These are phyloP conservation scores for Arthroderma sp. DNA, from an alignment of 2,329 filamentous ascomycete species.

Conservation along the genomic window DNA sequence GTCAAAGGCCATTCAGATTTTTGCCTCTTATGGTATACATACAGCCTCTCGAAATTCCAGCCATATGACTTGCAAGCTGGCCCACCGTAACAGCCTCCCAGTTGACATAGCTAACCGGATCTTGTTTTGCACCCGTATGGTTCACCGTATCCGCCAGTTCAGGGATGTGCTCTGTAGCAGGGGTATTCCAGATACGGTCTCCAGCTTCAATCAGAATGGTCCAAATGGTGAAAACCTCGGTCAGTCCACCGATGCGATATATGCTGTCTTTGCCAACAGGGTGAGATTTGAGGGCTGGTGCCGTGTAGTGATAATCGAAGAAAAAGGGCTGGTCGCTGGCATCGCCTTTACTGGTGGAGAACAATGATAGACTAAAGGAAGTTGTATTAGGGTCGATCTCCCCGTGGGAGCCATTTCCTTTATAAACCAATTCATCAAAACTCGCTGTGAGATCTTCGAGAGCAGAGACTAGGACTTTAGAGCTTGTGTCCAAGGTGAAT, in stretches of 20 bases:
- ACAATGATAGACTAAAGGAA: conserved; percentile 17
- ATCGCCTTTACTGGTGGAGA: conserved; percentile 15
- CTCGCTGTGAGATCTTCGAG: background rate
- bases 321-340: conserved; percentile 14
- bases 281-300: background rate
- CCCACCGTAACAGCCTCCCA: conserved; percentile 12
- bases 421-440: background rate
- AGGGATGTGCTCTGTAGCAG: conserved; percentile 34
- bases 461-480: conserved; percentile 6
- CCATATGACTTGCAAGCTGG: conserved; percentile 29
- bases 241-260: conserved; percentile 35
- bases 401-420: conserved; percentile 11
- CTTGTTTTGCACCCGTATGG: background rate
- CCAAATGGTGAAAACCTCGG: conserved; percentile 37
- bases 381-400: conserved; percentile 15
- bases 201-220: conserved; percentile 33
- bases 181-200: conserved; percentile 29
- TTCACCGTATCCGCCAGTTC: conserved; percentile 24
- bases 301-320: conserved; percentile 17
- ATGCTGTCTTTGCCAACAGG: conserved; percentile 20
- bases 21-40: conserved; percentile 11
- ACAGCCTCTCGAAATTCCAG: conserved; percentile 34
- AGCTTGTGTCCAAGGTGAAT: conserved; percentile 12
- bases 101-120: conserved; percentile 3
- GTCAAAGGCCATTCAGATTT: background rate